These are phyloP conservation scores for Pythium aphanidermatum DNA, from an alignment of 352 stramenopile genomes.

Conservation along the genomic window DNA sequence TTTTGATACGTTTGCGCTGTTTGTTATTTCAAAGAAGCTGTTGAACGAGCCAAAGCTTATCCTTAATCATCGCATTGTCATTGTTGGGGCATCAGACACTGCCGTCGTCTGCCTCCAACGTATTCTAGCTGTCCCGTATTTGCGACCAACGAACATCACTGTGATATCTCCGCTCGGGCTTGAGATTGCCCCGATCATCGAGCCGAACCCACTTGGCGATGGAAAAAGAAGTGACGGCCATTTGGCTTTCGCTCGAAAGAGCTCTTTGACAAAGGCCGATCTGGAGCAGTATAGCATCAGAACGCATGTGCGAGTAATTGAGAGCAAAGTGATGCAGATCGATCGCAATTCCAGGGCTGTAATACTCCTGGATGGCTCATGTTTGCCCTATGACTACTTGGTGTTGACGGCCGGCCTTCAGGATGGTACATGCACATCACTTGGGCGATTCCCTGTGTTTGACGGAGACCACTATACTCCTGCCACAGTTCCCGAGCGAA, in stretches of 20 bases:
- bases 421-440: slow-evolving; percentile 21
- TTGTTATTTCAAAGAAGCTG: slow-evolving; percentile 77
- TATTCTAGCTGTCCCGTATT: slow-evolving; percentile 73
- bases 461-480: slow-evolving; percentile 17
- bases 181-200: slow-evolving; percentile 22
- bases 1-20: slow-evolving; percentile 62
- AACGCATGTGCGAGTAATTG: slow-evolving; percentile 38
- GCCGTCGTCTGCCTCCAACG: slow-evolving; percentile 73
- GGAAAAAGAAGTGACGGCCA: neutral
- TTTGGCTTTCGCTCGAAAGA: slow-evolving; percentile 50
- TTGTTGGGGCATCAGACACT: slow-evolving; percentile 80
- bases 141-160: slow-evolving; percentile 82
- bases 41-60: slow-evolving; percentile 83
- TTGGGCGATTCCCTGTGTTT: slow-evolving; percentile 18
- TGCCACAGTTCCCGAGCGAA: slow-evolving; percentile 4
- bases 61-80: slow-evolving; percentile 79
- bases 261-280: slow-evolving; percentile 22
- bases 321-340: slow-evolving; percentile 44
- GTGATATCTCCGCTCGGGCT: slow-evolving; percentile 77
- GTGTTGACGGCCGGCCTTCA: slow-evolving; percentile 53
- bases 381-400: slow-evolving; percentile 65
- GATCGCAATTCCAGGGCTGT: slow-evolving; percentile 43
- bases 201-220: slow-evolving; percentile 11
- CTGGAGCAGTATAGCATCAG: slow-evolving; percentile 35
- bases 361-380: slow-evolving; percentile 52